Evolutionary conservation across 306 rosid genomes (phyloP).

Genomic region (Pterocarpus macrocarpus): DNA sequence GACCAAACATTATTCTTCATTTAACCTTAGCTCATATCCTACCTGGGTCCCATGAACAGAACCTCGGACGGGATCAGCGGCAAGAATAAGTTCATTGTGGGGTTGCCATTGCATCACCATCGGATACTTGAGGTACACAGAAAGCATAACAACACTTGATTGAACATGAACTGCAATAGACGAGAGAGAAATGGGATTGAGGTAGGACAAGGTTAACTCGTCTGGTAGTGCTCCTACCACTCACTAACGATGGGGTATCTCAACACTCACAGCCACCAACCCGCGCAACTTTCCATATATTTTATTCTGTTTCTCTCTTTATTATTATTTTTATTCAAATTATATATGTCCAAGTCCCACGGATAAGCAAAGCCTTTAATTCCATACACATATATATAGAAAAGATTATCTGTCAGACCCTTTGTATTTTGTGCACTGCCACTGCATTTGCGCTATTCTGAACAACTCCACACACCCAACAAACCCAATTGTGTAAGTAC

Average conservation of each 20-base stretch:
- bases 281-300: neutral
- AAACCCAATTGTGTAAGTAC: constrained; percentile 52
- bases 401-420: constrained; percentile 38
- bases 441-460: constrained; percentile 35
- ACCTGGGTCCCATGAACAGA: too few relatives aligned
- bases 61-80: too few relatives aligned
- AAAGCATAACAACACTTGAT: neutral
- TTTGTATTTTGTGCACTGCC: constrained; percentile 26
- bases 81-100: too few relatives aligned
- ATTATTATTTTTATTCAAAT: neutral
- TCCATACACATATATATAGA: constrained; percentile 36
- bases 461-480: constrained; percentile 15
- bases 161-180: neutral
- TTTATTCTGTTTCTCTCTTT: neutral
- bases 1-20: too few relatives aligned
- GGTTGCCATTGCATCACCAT: too few relatives aligned
- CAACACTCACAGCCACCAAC: constrained; percentile 52
- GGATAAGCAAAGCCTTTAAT: constrained; percentile 18
- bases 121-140: neutral
- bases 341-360: neutral
- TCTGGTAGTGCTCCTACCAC: constrained; percentile 59
- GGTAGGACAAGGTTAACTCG: constrained; percentile 27
- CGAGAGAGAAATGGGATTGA: neutral
- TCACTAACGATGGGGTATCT: constrained; percentile 65
- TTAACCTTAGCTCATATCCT: too few relatives aligned